These are phyloP conservation scores for Phlegmacium glaucopus DNA, from an alignment of 768 basidiomycete species.

Conservation along the genomic window DNA sequence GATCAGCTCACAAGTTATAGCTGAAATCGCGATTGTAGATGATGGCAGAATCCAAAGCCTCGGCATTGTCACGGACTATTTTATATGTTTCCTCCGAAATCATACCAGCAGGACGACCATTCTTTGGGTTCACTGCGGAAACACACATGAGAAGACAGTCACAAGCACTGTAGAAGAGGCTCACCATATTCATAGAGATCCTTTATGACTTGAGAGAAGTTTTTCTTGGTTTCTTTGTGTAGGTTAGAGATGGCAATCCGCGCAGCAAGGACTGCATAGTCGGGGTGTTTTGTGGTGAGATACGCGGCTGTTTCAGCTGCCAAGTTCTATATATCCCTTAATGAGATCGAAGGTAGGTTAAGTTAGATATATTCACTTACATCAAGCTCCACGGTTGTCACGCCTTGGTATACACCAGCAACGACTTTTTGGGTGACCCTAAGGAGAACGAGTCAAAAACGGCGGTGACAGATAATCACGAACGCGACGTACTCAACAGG, in stretches of 20 bases:
- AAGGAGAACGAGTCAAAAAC: neutral
- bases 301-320: conserved; percentile 97
- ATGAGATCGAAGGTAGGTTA: neutral
- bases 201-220: conserved; percentile 86
- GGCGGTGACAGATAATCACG: conserved; percentile 19
- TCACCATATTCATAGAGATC: conserved; percentile 87
- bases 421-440: conserved; percentile 93
- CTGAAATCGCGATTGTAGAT: conserved; percentile 98
- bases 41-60: conserved; percentile 85
- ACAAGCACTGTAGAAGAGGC: conserved; percentile 15
- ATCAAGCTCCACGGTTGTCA: conserved; percentile 97
- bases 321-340: conserved; percentile 62
- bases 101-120: conserved; percentile 81
- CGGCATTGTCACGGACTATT: conserved; percentile 76
- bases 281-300: conserved; percentile 95
- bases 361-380: conserved; percentile 41
- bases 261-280: conserved; percentile 97
- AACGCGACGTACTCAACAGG: conserved; percentile 94
- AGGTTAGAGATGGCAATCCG: conserved; percentile 98
- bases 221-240: conserved; percentile 99
- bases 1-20: conserved; percentile 78
- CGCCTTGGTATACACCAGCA: conserved; percentile 89
- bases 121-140: conserved; percentile 85
- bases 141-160: conserved; percentile 17
- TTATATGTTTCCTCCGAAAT: conserved; percentile 87